phyloP scores from a whole-genome alignment of 1,284 basidiomycete species.

The Cutaneotrichosporon sp. region DNA sequence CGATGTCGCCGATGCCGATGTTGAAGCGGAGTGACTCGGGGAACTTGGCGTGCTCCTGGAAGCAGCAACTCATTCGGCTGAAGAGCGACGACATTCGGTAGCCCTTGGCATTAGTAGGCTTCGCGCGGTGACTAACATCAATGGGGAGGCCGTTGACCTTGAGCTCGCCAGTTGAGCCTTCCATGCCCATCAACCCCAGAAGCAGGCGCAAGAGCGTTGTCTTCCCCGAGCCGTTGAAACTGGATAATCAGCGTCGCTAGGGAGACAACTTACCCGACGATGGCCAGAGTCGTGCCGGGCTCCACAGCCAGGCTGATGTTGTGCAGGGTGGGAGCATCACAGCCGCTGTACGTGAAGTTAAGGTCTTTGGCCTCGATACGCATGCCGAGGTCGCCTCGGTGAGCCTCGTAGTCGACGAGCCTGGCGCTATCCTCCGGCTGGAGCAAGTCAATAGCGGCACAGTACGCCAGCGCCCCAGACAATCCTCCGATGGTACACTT shows the following conservation, averaged over 20 bases:
- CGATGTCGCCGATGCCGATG: slow-evolving; percentile 70
- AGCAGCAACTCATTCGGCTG: slow-evolving; percentile 69
- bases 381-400: neutral
- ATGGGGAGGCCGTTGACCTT: slow-evolving; percentile 65
- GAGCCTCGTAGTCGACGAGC: no score
- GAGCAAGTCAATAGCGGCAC: neutral
- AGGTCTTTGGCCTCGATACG: neutral
- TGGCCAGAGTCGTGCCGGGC: slow-evolving; percentile 70
- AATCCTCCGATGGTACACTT: neutral
- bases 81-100: slow-evolving; percentile 61
- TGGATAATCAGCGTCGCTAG: slow-evolving; percentile 46
- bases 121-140: slow-evolving; percentile 53
- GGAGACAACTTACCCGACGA: slow-evolving; percentile 12
- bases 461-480: neutral
- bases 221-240: slow-evolving; percentile 37
- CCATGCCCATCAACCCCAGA: slow-evolving; percentile 64
- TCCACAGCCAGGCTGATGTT: slow-evolving; percentile 68
- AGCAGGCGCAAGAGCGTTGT: slow-evolving; percentile 62
- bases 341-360: neutral
- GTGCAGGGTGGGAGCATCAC: slow-evolving; percentile 59
- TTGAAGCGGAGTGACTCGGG: slow-evolving; percentile 73
- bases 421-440: neutral
- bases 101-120: neutral
- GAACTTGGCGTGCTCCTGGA: slow-evolving; percentile 78
- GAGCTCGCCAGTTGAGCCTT: slow-evolving; percentile 57